Percentiles rank a stretch among this genome's conserved stretches.
phyloP scores from a whole-genome alignment of 2,329 filamentous ascomycete genomes.

The Chaetothyriales sp. region DNA sequence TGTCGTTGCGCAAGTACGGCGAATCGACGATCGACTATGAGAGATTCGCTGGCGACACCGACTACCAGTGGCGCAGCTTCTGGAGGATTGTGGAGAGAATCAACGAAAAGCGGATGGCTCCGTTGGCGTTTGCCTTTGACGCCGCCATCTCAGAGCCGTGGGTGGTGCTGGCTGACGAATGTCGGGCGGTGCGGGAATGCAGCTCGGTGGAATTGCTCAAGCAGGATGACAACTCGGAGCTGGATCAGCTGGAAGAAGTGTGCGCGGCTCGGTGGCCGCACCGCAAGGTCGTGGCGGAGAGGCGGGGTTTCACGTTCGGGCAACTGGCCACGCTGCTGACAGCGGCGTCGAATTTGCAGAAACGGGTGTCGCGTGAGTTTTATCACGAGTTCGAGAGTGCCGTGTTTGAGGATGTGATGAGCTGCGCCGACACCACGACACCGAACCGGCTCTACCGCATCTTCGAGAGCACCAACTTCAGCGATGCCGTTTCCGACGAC shows the following conservation, averaged over 20 bases:
- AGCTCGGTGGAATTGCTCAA: conserved; percentile 62
- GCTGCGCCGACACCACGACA: conserved; percentile 56
- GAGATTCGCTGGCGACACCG: conserved; percentile 57
- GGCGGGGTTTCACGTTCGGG: conserved; percentile 39
- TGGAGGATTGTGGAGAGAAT: conserved; percentile 75
- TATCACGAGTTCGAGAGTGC: conserved; percentile 53
- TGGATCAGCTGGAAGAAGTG: conserved; percentile 24
- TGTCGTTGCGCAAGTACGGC: conserved; percentile 57
- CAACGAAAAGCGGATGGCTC: conserved; percentile 72
- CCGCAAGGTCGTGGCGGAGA: conserved; percentile 29
- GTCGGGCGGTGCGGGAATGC: conserved; percentile 67
- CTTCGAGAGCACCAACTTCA: conserved; percentile 65
- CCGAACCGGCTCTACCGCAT: conserved; percentile 64
- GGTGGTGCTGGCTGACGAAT: conserved; percentile 69
- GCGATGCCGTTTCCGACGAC: conserved; percentile 67
- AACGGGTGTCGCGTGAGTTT: conserved; percentile 56
- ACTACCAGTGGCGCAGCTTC: conserved; percentile 79
- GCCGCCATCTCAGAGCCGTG: conserved; percentile 58
- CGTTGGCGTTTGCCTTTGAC: conserved; percentile 65
- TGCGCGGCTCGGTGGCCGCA: conserved; percentile 27
- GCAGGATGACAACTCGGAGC: conserved; percentile 45
- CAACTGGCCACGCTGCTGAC: conserved; percentile 51
- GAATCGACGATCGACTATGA: conserved; percentile 65
- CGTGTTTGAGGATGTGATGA: conserved; percentile 59
- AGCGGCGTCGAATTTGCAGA: conserved; percentile 56